A percentile compares a stretch with the other conserved stretches of the same genome.
Evolutionary conservation across 176 grass and related monocot genomes (phyloP).

Genomic region (Cymbopogon citratus): DNA sequence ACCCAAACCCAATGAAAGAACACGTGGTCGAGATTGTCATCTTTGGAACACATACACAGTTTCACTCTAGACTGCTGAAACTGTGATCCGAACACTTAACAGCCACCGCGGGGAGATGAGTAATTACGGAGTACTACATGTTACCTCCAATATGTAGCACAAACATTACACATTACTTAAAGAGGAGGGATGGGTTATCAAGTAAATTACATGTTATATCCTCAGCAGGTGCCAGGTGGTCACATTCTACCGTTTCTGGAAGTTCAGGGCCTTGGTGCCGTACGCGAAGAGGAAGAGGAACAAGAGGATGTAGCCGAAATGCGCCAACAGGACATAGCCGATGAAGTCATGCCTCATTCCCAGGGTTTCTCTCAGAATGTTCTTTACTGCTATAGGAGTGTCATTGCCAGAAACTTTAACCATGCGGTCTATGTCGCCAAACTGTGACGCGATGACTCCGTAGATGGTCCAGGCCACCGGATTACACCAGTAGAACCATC

Average conservation of each 20-base stretch:
- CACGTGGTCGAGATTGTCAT: too few species aligned
- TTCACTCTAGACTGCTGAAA: too few species aligned
- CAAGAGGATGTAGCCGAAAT: constrained; percentile 39
- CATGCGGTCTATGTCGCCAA: background rate
- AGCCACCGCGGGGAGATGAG: too few species aligned
- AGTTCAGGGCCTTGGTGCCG: constrained; percentile 56
- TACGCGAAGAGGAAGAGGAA: constrained; percentile 64
- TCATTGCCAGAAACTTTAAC: constrained; percentile 3
- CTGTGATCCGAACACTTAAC: too few species aligned
- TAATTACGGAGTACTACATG: background rate
- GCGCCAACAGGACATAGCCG: constrained; percentile 34
- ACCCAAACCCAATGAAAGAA: too few species aligned
- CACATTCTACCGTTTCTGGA: constrained; percentile 53
- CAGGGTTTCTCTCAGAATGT: constrained; percentile 32
- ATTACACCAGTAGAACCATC: constrained; percentile 70
- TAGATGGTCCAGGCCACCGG: constrained; percentile 59
- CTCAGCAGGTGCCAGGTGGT: background rate
- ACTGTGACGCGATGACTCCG: constrained; percentile 49
- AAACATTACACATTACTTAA: background rate
- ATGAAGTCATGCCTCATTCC: constrained; percentile 56
- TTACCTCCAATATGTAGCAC: too few species aligned
- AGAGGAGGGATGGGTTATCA: background rate
- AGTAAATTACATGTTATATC: background rate
- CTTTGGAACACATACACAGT: too few species aligned
- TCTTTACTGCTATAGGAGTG: background rate